These are phyloP conservation scores for Cryptosporidium tyzzeri DNA, from an alignment of 169 alveolate genomes.

Conservation along the genomic window DNA sequence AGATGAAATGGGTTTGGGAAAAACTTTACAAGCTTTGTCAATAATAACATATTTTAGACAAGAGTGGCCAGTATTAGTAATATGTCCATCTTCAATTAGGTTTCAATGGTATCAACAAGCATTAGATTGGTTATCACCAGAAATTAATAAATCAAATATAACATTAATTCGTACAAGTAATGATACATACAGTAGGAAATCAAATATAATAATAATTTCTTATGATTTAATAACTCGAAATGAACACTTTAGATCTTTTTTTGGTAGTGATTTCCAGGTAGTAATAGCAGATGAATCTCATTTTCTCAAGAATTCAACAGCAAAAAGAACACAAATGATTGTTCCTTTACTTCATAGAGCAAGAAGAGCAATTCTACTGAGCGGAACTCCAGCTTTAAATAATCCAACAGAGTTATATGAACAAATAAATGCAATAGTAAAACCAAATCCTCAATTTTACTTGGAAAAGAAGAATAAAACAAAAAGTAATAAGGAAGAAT, in stretches of 20 bases:
- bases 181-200: conserved; percentile 46
- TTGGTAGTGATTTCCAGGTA: conserved; percentile 76
- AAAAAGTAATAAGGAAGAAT: neutral
- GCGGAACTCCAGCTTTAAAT: conserved; percentile 96
- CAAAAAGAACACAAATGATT: conserved; percentile 91
- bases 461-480: conserved; percentile 17
- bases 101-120: conserved; percentile 95
- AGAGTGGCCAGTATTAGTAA: conserved; percentile 96
- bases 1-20: conserved; percentile 99
- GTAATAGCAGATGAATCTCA: conserved; percentile 97
- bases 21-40: conserved; percentile 96
- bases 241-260: conserved; percentile 74
- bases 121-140: conserved; percentile 91
- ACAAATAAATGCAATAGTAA: conserved; percentile 83
- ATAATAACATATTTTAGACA: conserved; percentile 89
- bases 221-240: conserved; percentile 84
- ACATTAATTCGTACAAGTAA: conserved; percentile 82
- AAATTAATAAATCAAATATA: conserved; percentile 79
- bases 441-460: conserved; percentile 44
- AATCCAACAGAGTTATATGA: conserved; percentile 94
- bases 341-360: conserved; percentile 92
- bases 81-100: conserved; percentile 94
- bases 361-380: conserved; percentile 88
- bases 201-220: conserved; percentile 83
- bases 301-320: conserved; percentile 91